Evolutionary conservation across 2,329 filamentous ascomycete genomes (phyloP).

Genomic region (Neoarthrinium moseri): DNA sequence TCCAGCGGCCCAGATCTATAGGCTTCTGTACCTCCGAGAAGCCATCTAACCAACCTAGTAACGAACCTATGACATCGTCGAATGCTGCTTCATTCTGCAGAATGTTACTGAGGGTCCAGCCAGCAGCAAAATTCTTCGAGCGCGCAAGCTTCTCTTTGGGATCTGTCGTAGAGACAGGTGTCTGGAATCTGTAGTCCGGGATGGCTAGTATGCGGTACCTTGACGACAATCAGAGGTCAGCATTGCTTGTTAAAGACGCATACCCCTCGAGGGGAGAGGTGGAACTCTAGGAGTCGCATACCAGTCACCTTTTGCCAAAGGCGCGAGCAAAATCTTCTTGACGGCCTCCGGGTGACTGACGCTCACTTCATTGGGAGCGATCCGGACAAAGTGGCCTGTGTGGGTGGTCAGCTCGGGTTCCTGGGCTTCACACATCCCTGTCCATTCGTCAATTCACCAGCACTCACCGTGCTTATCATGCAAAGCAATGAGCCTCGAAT

Average conservation of each 20-base stretch:
- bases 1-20: constrained; percentile 19
- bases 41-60: constrained; percentile 17
- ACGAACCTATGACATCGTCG: constrained; percentile 12
- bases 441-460: neutral
- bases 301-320: constrained; percentile 28
- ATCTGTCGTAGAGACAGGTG: constrained; percentile 16
- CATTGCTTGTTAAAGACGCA: too few species aligned
- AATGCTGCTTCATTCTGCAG: constrained; percentile 8
- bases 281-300: neutral
- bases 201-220: constrained; percentile 35
- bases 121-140: neutral
- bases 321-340: constrained; percentile 31
- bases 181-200: constrained; percentile 38
- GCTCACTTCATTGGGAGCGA: constrained; percentile 34
- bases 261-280: too few species aligned
- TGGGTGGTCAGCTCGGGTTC: neutral
- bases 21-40: constrained; percentile 11
- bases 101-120: neutral
- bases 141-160: neutral
- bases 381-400: constrained; percentile 37
- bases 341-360: constrained; percentile 39
- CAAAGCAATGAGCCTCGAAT: constrained; percentile 32
- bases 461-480: constrained; percentile 36
- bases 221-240: too few species aligned
- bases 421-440: neutral